Evolutionary conservation across 1,284 basidiomycete species (phyloP), one percentile per base, ranked within the genome.

Genomic region (Xerocomus amazonicus): DNA sequence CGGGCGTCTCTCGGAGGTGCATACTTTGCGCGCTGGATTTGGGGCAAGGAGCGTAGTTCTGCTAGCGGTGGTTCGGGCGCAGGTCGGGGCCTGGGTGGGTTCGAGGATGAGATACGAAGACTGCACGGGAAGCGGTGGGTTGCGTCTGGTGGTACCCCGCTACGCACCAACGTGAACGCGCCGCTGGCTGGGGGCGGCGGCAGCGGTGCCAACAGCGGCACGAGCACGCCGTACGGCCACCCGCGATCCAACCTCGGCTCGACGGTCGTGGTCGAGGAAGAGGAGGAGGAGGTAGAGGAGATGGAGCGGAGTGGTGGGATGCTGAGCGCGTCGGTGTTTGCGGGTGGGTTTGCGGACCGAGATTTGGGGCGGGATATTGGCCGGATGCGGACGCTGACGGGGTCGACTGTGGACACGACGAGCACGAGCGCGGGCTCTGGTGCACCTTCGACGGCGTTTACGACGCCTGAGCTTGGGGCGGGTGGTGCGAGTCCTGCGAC

Each of bases 21-120:
- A 3, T 90, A 87, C 59, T 69, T 87, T 44, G 87, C 87, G 17
- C 74, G 89, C 10, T 91, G 88, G 88, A 82, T 87, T 40, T 90
- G 87, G 87, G 79, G 84, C 23, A 78, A 81, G 55, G 85, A 87
- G 59, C 70, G 74, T 58, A 75, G 70, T 31, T 60, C 70, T 26
- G 52, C 40, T n/a, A 34, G 46, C 16, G 56, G 60, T 27, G 69
- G 56, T 54, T 66, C 55, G 54, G 66, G 37, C 49, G 61, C 47
- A 7, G 72, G 67, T 0, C 61, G 72, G 14, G 76, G 79, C 0
- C 70, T 81, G 6, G 76, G 77, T 19, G 80, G 79, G 26, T 90
- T 85, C 57, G 89, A 91, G 62, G 88, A 90, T 48, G 88, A 90
- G 65, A 78, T 90, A 43, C 73, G 79, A 51, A 67, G 84, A 55